Conservation (phyloP, 2,329 filamentous ascomycete species). For the Remersonia thermophila region DNA sequence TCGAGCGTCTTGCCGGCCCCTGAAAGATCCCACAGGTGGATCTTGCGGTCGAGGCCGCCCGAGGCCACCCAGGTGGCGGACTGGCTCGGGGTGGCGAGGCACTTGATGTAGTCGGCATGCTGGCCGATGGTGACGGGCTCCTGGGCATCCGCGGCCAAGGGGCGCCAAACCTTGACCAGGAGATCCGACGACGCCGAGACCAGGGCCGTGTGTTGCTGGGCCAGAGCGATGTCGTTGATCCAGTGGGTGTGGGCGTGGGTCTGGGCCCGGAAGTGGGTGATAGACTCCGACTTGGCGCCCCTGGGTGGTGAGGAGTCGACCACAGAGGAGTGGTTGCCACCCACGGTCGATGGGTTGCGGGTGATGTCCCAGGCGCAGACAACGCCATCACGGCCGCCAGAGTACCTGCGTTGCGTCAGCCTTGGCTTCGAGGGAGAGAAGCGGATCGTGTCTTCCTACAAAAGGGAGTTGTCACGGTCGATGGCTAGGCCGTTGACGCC, state of each 20-base stretch:
- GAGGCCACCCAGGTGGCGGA: conserved; percentile 76
- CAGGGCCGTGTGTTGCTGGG: conserved; percentile 63
- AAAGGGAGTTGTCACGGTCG: conserved; percentile 67
- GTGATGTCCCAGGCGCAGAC: conserved; percentile 93
- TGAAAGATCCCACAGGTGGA: conserved; percentile 86
- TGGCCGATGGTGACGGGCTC: conserved; percentile 74
- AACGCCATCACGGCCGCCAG: conserved; percentile 85
- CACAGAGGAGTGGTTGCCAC: conserved; percentile 20
- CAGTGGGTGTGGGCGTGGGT: conserved; percentile 79
- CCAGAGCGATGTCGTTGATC: conserved; percentile 85
- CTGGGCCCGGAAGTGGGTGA: conserved; percentile 48
- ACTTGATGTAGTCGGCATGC: conserved; percentile 94
- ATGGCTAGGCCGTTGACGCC: conserved; percentile 92
- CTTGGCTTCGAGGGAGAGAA: neutral
- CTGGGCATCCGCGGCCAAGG: conserved; percentile 51
- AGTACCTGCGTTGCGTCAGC: conserved; percentile 53
- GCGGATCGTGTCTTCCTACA: conserved; percentile 49
- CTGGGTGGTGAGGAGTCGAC: conserved; percentile 20
- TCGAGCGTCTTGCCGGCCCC: conserved; percentile 76
- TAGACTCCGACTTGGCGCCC: conserved; percentile 25
- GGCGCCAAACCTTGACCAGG: conserved; percentile 86
- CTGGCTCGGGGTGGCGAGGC: conserved; percentile 60
- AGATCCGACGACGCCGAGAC: conserved; percentile 90
- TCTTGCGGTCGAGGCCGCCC: conserved; percentile 82
- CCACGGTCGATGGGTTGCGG: conserved; percentile 56